Evolutionary conservation across 2,329 filamentous ascomycete species (phyloP), one percentile per base, ranked within the genome.

Genomic region (Aaosphaeria arxii): DNA sequence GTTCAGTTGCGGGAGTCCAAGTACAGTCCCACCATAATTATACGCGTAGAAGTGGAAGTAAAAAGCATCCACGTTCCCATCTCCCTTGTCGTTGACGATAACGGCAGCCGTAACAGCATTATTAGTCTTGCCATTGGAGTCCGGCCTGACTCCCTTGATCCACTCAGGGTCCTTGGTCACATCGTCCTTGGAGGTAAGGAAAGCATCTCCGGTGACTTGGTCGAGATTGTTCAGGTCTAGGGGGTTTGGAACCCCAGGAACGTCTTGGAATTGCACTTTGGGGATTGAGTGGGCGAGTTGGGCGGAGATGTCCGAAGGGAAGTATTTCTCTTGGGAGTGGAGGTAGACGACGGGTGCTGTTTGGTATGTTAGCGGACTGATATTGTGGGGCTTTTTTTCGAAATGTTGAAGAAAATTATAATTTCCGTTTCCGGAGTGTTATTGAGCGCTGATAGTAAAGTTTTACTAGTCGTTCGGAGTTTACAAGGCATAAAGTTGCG

Each of bases 41-140:
- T 76, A 81, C 24, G 79, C 75, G 57, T 81, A 82, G 56, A 84
- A 85, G 58, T 83, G 84, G 62, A 84, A 81, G 65, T 84, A 85
- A 58, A 84, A 86, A 0, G 76, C 82, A 67, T 85, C 81, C 2
- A 84, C 66, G 4, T 70, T 72, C 28, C 73, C 72, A 44, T 75
- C 68, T 0, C 76, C 78, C 50, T 83, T 81, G 54, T 84, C 75
- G 47, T 77, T 79, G 4, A 84, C 74, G 17, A 88, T 77, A 31
- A 87, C 75, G 0, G 74, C 73, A 35, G 74, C 74, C 4, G 76
- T 76, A 4, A 74, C 72, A 3, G 78, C 78, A 35, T 73, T 70
- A 1, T 73, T 63, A 0, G 78, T 84, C 47, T 76, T 74, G 5
- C 81, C 80, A 9, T 51, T 52, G 6, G 58, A 58, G 56, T 82